A percentile compares a stretch with the other conserved stretches of the same genome.
Conservation (phyloP, 495 filamentous ascomycete species). For the Penicillium coffeae region DNA sequence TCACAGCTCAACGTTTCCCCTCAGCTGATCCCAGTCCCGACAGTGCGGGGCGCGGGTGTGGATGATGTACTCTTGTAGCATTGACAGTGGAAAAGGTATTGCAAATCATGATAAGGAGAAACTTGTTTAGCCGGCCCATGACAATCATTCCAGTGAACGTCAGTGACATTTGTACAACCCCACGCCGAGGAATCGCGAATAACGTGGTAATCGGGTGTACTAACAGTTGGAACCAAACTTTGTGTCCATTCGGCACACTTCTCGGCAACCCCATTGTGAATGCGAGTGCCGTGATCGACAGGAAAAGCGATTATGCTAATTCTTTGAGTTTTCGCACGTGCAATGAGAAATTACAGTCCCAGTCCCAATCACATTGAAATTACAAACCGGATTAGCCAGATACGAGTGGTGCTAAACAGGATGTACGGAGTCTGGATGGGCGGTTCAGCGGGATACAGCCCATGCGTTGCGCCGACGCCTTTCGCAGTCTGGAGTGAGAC, state of each 20-base stretch:
- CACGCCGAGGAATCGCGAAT: slow-evolving; percentile 1
- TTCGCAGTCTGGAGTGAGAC: no score
- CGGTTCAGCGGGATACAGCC: no score
- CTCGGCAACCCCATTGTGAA: slow-evolving; percentile 1
- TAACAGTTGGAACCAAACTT: slow-evolving; percentile 1
- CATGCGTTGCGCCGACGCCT: no score
- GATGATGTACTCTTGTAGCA: no score
- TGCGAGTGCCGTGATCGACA: not conserved
- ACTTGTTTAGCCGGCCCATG: no score
- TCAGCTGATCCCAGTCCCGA: not conserved
- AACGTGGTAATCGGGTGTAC: slow-evolving; percentile 11
- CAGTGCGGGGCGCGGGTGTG: not conserved
- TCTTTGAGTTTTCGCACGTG: slow-evolving; percentile 17
- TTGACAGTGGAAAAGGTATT: no score
- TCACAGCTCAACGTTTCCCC: not conserved
- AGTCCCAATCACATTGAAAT: slow-evolving; percentile 15
- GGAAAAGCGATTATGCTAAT: slow-evolving; percentile 3
- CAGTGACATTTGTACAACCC: not conserved
- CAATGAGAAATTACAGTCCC: slow-evolving; percentile 16
- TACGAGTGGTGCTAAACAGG: no score
- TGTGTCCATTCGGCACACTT: not conserved
- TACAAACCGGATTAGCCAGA: no score
- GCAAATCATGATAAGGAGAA: not conserved
- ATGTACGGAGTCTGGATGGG: no score
- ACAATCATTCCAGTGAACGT: no score